phyloP scores from a whole-genome alignment of 768 basidiomycete species.

The Ephemerocybe angulata region DNA sequence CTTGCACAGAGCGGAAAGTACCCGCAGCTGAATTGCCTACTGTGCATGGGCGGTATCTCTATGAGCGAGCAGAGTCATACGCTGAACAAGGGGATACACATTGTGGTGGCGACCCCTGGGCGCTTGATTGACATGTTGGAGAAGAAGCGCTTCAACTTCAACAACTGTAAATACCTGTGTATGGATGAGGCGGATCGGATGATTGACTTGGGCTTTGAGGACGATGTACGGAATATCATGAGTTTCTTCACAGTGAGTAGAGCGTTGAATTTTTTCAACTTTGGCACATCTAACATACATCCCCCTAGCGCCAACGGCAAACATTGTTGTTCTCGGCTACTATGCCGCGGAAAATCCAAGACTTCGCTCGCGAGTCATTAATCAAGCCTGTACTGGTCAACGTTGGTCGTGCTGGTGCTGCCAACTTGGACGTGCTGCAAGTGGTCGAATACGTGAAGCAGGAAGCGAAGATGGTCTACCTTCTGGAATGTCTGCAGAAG shows the following conservation, averaged over 20 bases:
- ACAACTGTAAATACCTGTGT: conserved; percentile 92
- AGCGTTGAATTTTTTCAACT: neutral
- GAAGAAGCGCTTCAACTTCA: conserved; percentile 89
- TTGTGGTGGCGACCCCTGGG: conserved; percentile 96
- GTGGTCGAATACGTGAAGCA: conserved; percentile 99
- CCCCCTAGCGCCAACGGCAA: conserved; percentile 92
- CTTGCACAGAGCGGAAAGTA: conserved; percentile 78
- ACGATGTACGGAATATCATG: conserved; percentile 98
- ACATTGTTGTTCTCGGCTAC: conserved; percentile 97
- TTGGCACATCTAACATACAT: neutral
- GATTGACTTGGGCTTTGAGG: conserved; percentile 99
- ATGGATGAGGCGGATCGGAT: conserved; percentile 99
- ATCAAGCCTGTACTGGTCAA: conserved; percentile 94
- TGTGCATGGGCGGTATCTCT: conserved; percentile 97
- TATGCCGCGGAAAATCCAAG: conserved; percentile 98
- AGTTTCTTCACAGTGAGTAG: conserved; percentile 88
- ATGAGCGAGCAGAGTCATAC: conserved; percentile 97
- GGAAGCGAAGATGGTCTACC: conserved; percentile 99
- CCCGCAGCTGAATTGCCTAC: conserved; percentile 80
- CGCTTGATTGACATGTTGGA: conserved; percentile 97
- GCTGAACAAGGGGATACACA: conserved; percentile 86
- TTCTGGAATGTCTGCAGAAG: conserved; percentile 96
- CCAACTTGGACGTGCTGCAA: conserved; percentile 93
- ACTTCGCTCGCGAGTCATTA: conserved; percentile 96
- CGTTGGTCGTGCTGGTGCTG: conserved; percentile 96